Evolutionary conservation across 2,329 filamentous ascomycete genomes (phyloP), one percentile per base, ranked within the genome.

Genomic region (Colletotrichum gigasporum): DNA sequence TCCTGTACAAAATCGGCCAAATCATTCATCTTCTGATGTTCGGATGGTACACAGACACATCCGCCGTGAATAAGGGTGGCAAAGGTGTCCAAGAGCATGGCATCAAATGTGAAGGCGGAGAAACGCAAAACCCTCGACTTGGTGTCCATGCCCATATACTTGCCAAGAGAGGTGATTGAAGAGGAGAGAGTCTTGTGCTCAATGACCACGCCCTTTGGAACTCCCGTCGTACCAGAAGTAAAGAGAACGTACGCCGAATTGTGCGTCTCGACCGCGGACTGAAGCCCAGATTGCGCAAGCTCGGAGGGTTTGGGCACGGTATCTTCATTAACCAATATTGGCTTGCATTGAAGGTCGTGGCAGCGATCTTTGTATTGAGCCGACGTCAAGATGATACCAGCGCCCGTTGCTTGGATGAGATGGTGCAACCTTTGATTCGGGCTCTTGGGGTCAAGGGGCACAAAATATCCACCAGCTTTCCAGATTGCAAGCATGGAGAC

Each of bases 171-270:
- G 5, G 30, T 48, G 4, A 53, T 50, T 11, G 71, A 70, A 0
- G 72, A 71, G 30, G 66, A 67, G 9, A 73, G 63, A 3, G 67
- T 58, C 16, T 14, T 10, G 28, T 63, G 59, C 52, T 74, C 68
- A 11, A 74, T 63, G 6, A 73, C 37, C 5, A 69, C 67, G 5
- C 71, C 73, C n/a, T 75, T 75, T 3, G 53, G 72, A 11, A 60
- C 59, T 1, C 73, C 73, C 0, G 73, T 73, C 1, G 63, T 70
- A 2, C 73, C 73, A 0, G 72, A 75, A 0, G 73, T 75, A 37
- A 73, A 75, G 14, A 74, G 52, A 0, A 73, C 55, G 30, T 71
- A 74, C 1, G 70, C 71, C 0, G 67, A 56, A 41, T 67, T 67
- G 34, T 18, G 11, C 3, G 50, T 42, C 5, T 30, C 16, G 10